phyloP scores from a whole-genome alignment of 108 stramenopile species.

The Stephanodiscus minutulus region DNA sequence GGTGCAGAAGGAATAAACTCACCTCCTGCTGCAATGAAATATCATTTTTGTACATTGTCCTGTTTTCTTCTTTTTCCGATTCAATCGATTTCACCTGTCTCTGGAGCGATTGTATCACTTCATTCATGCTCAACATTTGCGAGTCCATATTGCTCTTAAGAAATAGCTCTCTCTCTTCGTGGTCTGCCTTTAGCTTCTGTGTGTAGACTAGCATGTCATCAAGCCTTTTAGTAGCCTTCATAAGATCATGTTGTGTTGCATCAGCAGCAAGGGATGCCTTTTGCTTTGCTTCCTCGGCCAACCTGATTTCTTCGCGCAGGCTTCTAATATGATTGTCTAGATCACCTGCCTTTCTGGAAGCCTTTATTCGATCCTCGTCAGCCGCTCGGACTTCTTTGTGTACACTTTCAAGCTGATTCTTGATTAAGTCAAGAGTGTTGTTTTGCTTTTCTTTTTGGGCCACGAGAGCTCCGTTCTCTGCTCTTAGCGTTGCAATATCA shows the following conservation, averaged over 20 bases:
- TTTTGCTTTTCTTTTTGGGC: conserved; percentile 7
- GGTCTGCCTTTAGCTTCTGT: conserved; percentile 29
- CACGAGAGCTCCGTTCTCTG: conserved; percentile 1
- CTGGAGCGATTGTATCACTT: conserved; percentile 30
- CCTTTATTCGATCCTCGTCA: not conserved
- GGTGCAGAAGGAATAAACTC: conserved; percentile 3
- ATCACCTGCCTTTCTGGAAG: not conserved
- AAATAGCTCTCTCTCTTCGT: not conserved
- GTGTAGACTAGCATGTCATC: conserved; percentile 30
- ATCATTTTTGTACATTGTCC: conserved; percentile 37
- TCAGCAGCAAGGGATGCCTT: conserved; percentile 1
- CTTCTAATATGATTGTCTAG: not conserved
- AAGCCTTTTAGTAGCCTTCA: conserved; percentile 11
- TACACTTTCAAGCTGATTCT: not conserved
- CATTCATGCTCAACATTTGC: conserved; percentile 29
- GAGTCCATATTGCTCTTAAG: conserved; percentile 20
- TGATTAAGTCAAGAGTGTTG: not conserved
- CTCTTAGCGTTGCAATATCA: conserved; percentile 8
- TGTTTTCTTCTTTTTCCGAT: conserved; percentile 35
- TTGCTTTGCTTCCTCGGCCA: conserved; percentile 14
- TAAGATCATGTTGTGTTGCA: not conserved
- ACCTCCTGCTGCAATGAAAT: conserved; percentile 39
- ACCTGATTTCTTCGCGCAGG: conserved; percentile 12
- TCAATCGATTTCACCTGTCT: conserved; percentile 29
- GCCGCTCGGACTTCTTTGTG: not conserved